Percentiles rank a stretch among this genome's conserved stretches.
Conservation (phyloP, 2,329 filamentous ascomycete species). For the Stachybotrys echinatus region DNA sequence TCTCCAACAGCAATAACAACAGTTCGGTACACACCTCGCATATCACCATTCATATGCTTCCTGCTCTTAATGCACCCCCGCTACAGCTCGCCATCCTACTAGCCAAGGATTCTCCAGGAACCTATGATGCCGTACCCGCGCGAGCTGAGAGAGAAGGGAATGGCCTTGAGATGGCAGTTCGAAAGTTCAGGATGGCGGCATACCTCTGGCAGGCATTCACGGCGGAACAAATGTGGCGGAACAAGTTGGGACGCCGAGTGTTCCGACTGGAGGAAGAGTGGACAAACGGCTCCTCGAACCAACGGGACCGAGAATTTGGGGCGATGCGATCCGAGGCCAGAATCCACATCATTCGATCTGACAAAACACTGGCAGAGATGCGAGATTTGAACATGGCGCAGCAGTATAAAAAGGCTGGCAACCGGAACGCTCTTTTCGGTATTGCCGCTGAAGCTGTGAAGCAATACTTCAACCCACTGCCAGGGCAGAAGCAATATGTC, state of each 20-base stretch:
- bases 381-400: slow-evolving; percentile 73
- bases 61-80: slow-evolving; percentile 71
- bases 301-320: slow-evolving; percentile 63
- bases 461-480: slow-evolving; percentile 66
- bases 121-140: slow-evolving; percentile 76
- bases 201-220: slow-evolving; percentile 98
- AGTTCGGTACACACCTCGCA: slow-evolving; percentile 70
- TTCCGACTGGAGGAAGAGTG: slow-evolving; percentile 96
- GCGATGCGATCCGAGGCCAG: slow-evolving; percentile 87
- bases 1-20: slow-evolving; percentile 56
- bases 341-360: slow-evolving; percentile 75
- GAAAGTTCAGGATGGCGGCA: slow-evolving; percentile 90
- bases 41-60: slow-evolving; percentile 81
- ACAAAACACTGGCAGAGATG: slow-evolving; percentile 81
- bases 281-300: slow-evolving; percentile 76
- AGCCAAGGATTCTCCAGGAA: slow-evolving; percentile 80
- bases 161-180: slow-evolving; percentile 69
- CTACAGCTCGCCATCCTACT: slow-evolving; percentile 85
- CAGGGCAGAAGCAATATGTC: slow-evolving; percentile 82
- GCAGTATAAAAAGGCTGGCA: slow-evolving; percentile 64
- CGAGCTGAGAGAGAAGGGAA: slow-evolving; percentile 77
- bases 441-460: slow-evolving; percentile 75
- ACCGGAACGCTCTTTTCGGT: slow-evolving; percentile 67
- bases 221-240: slow-evolving; percentile 90
- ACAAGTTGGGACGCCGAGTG: slow-evolving; percentile 76